Evolutionary conservation across 257 asterid species (phyloP), one percentile per base, ranked within the genome.

Genomic region (Coffea eugenioides): DNA sequence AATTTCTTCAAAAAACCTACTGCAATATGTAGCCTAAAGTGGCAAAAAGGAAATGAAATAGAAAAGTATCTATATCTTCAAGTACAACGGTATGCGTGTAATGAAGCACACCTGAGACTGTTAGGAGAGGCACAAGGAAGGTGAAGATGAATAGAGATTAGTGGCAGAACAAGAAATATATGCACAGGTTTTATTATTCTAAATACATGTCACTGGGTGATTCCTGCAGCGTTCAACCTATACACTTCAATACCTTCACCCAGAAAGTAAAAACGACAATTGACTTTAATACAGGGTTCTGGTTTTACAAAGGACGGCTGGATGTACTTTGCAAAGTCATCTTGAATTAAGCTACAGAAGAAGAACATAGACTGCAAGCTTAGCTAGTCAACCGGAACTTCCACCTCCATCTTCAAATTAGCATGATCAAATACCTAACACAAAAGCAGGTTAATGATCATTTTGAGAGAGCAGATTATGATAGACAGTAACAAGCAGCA

Each of bases 361-460:
- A 81, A 69, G 77, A 45, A 34, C n/a, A 71, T 27, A 74, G 75
- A 45, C 18, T 21, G 83, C 43, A 25, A 67, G 41, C 71, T 81
- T 49, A 71, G 74, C 81, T 90, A 94, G 82, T 94, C 97, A 31
- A 87, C 92, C 43, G 97, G 97, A 81, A 93, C 85, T 86, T 94
- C 97, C 79, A 93, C 96, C 81, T 93, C 98, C 98, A 94, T 93
- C 84, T 85, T 93, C 87, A 89, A 66, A 71, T 89, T 90, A 79
- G 88, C 88, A 66, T 80, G 82, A 76, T 89, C 91, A 79, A 94
- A 76, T 77, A 94, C 87, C 98, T 94, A 93, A 43, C 76, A 70
- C 27, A 13, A 41, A 46, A 46, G 12, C 49, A 69, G 56, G 56
- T 76, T 51, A 54, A 54, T 69, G 62, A 74, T 69, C 65, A 39